Evolutionary conservation across 805 yeast genomes (phyloP), one percentile per base, ranked within the genome.

Genomic region (Monosporozyma servazzii): DNA sequence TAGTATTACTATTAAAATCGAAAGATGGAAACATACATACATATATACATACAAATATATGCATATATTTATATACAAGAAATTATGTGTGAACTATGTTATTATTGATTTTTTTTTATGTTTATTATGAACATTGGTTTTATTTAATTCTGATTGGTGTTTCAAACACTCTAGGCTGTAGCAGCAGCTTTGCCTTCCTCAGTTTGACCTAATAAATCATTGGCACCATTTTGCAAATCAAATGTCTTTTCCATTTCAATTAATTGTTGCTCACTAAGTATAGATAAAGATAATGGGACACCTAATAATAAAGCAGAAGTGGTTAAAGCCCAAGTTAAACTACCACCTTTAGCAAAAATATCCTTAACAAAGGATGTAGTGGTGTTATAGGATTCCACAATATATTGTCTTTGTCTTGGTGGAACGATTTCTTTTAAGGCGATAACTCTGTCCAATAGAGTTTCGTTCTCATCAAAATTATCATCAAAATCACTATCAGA

Each of bases 401-500:
- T 58, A 49, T 63, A 62, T 48, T 75, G 71, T 74, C 98, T 85
- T 69, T 86, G 89, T 59, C 78, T 78, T 60, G 97, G 97, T 46
- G 97, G 88, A 48, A 93, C 75, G 50, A 91, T 86, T 67, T 93
- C 97, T 71, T 84, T 88, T 63, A 93, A 79, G 48, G 99, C 99
- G 56, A 80, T 80, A 56, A 93, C 69, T 79, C 99, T 86, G 62
- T 93, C 98, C 54, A 75, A 71, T 17, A 93, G 58, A 31, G 96
- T 83, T 75, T 93, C 99, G 65, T 83, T 80, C 64, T 82, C 86
- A 66, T 86, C 88, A 58, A 80, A 87, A 59, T 86, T 95, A 48
- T 71, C 75, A 10, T 74, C 78, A 48, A 69, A 75, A 50, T 72
- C 76, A 42, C 75, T 70, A 25, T 62, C 70, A 49, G 74, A 86